A percentile compares a stretch with the other conserved stretches of the same genome.
These are phyloP conservation scores for Kluyveromyces marxianus DNA, from an alignment of 1,139 yeast genomes.

Conservation along the genomic window DNA sequence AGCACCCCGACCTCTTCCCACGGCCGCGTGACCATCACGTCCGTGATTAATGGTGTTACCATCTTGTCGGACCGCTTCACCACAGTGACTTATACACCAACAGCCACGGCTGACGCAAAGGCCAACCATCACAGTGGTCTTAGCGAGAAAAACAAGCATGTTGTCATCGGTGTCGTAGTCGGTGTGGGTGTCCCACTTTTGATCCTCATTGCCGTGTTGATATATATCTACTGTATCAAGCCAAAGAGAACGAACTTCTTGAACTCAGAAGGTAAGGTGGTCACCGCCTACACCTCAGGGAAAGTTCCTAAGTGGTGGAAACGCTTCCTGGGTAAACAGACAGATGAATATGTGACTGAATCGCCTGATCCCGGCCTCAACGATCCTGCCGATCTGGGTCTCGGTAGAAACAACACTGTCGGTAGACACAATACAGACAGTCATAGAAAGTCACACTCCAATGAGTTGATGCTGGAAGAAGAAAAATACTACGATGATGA, in stretches of 20 bases:
- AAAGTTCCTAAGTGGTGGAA: conserved; percentile 26
- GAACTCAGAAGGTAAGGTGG: conserved; percentile 36
- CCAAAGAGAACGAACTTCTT: conserved; percentile 31
- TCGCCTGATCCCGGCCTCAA: conserved; percentile 15
- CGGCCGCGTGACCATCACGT: conserved; percentile 17
- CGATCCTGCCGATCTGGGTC: neutral
- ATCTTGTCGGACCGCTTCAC: conserved; percentile 29
- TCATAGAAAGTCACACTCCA: conserved; percentile 11
- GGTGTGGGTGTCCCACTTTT: conserved; percentile 35
- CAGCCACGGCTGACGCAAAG: conserved; percentile 14
- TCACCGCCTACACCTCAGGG: conserved; percentile 29
- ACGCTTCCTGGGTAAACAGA: conserved; percentile 23
- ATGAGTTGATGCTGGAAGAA: conserved; percentile 21
- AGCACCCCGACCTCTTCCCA: neutral
- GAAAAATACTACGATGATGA: conserved; percentile 22
- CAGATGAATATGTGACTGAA: conserved; percentile 24
- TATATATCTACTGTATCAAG: conserved; percentile 27
- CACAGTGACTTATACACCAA: conserved; percentile 22
- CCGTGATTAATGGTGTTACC: conserved; percentile 28
- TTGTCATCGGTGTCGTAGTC: conserved; percentile 44
- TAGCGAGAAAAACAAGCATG: conserved; percentile 36
- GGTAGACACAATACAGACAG: conserved; percentile 6
- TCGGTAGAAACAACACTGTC: conserved; percentile 1
- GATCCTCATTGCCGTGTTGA: conserved; percentile 12
- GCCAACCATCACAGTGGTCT: conserved; percentile 27